Base-by-base conservation (phyloP, 805 yeast species). In the Cyberlindnera petersonii region DNA sequence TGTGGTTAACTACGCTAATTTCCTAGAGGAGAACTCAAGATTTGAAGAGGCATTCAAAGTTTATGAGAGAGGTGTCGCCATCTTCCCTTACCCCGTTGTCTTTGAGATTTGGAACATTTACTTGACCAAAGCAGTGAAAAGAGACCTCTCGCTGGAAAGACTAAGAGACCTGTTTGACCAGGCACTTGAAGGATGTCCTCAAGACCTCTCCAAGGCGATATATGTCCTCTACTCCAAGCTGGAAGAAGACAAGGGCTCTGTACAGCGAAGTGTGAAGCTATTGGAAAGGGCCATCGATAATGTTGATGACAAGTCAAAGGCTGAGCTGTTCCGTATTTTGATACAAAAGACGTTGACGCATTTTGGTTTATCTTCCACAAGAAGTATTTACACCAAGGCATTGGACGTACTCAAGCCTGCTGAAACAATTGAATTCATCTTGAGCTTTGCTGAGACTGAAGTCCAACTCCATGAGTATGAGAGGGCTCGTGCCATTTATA, bases 101-200 rank as follows among this genome's bases (percentile, higher is more conserved):
- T 79, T 71, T 50, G 86, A 86, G 48, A 66, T 88, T 14, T 86
- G 91, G 89, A 75, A 72, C 37, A 63, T 73, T 9, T 89, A 87
- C 56, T 55, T 88, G 23, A 59, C 71, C 0, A 77, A 74, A 39
- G 71, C 77, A 0, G 46, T 80, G 23, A 49, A 58, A 23, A 46
- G 56, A 31, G 29, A 44, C 2, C 46, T 72, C 17, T 59, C 66
- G 2, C 40, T 64, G 3, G 87, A 82, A 47, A 61, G 82, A 44
- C 60, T 84, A 6, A 64, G 95, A 26, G 95, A 85, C 41, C 52
- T 83, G 13, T 88, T 85, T 61, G 95, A 86, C 33, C 76, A 77
- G 31, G 73, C 87, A 5, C 49, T 85, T 4, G 66, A 63, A 5
- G 64, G 57, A 1, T 69, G 85, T 46, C 82, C 85, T 0, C 35